A percentile compares a stretch with the other conserved stretches of the same genome.
phyloP scores from a whole-genome alignment of 306 rosid species.

The Sicyos baderoa region DNA sequence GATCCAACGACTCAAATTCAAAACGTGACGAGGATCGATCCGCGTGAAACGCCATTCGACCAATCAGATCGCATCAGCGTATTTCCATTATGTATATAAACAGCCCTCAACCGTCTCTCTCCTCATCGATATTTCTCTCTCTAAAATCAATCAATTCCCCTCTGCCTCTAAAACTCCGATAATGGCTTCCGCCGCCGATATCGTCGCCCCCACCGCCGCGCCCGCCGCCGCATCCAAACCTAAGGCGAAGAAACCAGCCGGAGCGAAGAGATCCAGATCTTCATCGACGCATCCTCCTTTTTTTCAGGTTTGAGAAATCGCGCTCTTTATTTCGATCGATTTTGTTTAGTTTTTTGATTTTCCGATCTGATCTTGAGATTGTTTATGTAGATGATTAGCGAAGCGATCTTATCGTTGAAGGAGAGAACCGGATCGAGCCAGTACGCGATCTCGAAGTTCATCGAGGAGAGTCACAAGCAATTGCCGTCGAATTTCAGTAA shows the following conservation, averaged over 20 bases:
- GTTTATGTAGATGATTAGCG: constrained; percentile 32
- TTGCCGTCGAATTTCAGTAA: constrained; percentile 53
- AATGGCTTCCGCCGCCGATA: constrained; percentile 7
- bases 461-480: constrained; percentile 42
- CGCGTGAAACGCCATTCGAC: too few relatives aligned
- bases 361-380: neutral
- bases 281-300: constrained; percentile 38
- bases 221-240: neutral
- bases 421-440: constrained; percentile 44
- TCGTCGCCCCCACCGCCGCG: neutral
- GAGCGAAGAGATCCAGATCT: constrained; percentile 18
- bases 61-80: too few relatives aligned
- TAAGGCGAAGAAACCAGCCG: constrained; percentile 25
- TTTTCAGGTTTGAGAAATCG: neutral
- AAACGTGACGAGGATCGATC: too few relatives aligned
- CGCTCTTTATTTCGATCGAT: too few relatives aligned
- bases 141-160: too few relatives aligned
- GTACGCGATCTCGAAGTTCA: constrained; percentile 39
- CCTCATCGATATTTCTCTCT: too few relatives aligned
- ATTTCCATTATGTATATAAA: too few relatives aligned
- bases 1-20: too few relatives aligned
- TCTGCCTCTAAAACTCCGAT: neutral
- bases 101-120: too few relatives aligned
- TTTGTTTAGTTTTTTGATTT: neutral
- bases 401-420: constrained; percentile 36